A percentile compares a stretch with the other conserved stretches of the same genome.
Conservation (phyloP, 768 basidiomycete genomes). For the Suillus variegatus region DNA sequence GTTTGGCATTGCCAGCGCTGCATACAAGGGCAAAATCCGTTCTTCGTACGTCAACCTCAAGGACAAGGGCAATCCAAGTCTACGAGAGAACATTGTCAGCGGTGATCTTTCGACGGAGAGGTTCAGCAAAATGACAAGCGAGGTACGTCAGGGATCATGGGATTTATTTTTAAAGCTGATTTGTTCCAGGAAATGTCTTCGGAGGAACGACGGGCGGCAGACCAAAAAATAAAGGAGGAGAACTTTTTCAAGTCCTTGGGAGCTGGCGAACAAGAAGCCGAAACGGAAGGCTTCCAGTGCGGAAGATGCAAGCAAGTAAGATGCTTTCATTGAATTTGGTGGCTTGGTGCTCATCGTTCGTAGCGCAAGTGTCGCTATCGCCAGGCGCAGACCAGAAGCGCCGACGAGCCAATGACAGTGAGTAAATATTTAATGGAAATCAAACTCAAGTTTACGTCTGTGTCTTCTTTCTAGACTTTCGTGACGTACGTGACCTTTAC, state of each 20-base stretch:
- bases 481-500: constrained; percentile 63
- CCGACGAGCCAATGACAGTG: constrained; percentile 98
- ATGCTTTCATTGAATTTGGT: background rate
- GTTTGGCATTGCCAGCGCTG: constrained; percentile 45
- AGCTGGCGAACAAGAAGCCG: constrained; percentile 87
- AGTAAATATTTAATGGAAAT: constrained; percentile 29
- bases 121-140: constrained; percentile 79
- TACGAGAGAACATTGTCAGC: constrained; percentile 83
- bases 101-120: constrained; percentile 72
- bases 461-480: constrained; percentile 60
- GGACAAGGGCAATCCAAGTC: constrained; percentile 87
- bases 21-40: constrained; percentile 81
- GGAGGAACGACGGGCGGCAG: constrained; percentile 83
- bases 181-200: constrained; percentile 87
- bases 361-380: constrained; percentile 88
- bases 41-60: constrained; percentile 92
- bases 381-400: constrained; percentile 95
- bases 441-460: constrained; percentile 8
- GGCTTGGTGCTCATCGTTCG: constrained; percentile 5
- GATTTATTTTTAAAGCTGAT: background rate
- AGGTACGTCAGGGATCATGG: constrained; percentile 44
- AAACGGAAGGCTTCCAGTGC: constrained; percentile 98
- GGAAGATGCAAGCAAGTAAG: constrained; percentile 86
- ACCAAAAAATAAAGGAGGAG: constrained; percentile 77
- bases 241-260: constrained; percentile 92